Conservation (phyloP, 371 early-diverging fungal genomes). For the Mortierella sp. region DNA sequence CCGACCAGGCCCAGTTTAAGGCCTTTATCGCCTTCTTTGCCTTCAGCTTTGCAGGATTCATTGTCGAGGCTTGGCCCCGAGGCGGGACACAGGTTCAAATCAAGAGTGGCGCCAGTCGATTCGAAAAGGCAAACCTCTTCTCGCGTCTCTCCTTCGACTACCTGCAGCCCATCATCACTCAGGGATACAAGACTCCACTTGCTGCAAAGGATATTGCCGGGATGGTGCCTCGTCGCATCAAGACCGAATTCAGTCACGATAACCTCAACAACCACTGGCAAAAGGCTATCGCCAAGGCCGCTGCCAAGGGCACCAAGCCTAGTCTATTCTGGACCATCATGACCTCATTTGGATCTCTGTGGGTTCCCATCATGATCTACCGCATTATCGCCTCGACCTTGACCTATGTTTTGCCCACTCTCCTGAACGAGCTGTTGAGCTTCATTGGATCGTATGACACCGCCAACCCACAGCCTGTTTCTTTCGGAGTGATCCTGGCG, state of each 20-base stretch:
- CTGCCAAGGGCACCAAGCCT: conserved; percentile 8
- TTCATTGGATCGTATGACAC: conserved; percentile 15
- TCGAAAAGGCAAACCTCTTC: conserved; percentile 31
- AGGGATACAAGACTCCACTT: conserved; percentile 20
- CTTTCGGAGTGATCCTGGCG: conserved; percentile 31
- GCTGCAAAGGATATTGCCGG: conserved; percentile 26
- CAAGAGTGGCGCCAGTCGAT: conserved; percentile 14
- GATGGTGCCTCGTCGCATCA: conserved; percentile 25
- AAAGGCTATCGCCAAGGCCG: neutral
- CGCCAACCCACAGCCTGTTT: conserved; percentile 20
- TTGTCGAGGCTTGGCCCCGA: conserved; percentile 34
- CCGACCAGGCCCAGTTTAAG: conserved; percentile 16
- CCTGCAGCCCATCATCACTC: conserved; percentile 23
- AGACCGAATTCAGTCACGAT: conserved; percentile 11
- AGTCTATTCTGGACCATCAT: conserved; percentile 16
- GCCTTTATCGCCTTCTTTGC: conserved; percentile 25
- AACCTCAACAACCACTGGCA: conserved; percentile 17
- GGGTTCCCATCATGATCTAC: conserved; percentile 20
- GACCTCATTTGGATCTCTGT: neutral
- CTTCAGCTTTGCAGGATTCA: conserved; percentile 17
- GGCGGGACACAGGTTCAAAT: conserved; percentile 16
- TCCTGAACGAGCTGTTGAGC: conserved; percentile 9
- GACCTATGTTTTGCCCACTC: conserved; percentile 17
- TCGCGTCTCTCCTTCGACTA: conserved; percentile 26
- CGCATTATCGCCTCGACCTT: conserved; percentile 23